Percentiles rank a stretch among this genome's conserved stretches.
phyloP scores from a whole-genome alignment of 1,284 basidiomycete species.

The Rhodotorula sp. region DNA sequence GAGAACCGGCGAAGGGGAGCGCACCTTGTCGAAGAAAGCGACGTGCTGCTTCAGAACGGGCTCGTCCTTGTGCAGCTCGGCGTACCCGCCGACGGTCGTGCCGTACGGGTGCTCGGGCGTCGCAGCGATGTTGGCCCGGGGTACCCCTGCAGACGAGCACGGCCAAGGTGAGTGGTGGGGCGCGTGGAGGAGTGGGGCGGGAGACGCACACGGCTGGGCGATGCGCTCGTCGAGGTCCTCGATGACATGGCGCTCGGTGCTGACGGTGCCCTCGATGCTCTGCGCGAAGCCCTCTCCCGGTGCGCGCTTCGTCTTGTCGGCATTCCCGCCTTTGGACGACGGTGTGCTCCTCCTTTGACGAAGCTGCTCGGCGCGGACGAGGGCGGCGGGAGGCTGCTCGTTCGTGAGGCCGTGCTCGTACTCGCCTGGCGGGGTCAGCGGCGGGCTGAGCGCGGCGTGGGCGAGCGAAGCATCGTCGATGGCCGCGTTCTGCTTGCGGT shows the following conservation, averaged over 20 bases:
- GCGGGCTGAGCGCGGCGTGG: constrained; percentile 10
- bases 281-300: constrained; percentile 27
- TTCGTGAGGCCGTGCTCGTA: too few species aligned
- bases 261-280: constrained; percentile 20
- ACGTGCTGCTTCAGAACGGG: constrained; percentile 33
- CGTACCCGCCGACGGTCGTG: constrained; percentile 24
- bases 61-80: constrained; percentile 23
- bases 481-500: background rate
- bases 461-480: background rate
- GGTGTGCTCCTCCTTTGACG: background rate
- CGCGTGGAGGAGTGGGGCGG: background rate
- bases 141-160: constrained; percentile 9
- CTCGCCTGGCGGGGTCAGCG: constrained; percentile 21
- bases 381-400: too few species aligned
- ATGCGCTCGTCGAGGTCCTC: constrained; percentile 28
- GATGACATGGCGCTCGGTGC: constrained; percentile 11
- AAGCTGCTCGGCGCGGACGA: too few species aligned
- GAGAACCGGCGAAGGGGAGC: background rate
- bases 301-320: background rate
- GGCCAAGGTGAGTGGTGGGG: too few species aligned
- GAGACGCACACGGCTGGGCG: constrained; percentile 22
- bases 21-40: constrained; percentile 29
- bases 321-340: background rate
- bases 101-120: constrained; percentile 33
- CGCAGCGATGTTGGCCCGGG: constrained; percentile 31